A percentile compares a stretch with the other conserved stretches of the same genome.
phyloP scores from a whole-genome alignment of 441 rosid genomes.

The Theobroma grandiflorum region DNA sequence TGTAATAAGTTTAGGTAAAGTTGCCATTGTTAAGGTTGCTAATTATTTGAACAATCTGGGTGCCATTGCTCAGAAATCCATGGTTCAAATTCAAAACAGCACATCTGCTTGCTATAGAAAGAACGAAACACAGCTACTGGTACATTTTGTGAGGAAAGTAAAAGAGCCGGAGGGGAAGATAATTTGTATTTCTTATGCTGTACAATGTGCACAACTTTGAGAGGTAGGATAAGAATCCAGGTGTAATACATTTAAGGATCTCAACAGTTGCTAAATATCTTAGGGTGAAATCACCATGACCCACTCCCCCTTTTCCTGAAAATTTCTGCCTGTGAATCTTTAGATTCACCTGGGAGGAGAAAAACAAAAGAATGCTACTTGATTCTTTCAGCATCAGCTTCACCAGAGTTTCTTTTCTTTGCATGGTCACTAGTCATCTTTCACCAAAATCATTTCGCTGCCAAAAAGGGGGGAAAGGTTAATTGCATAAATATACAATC shows the following conservation, averaged over 20 bases:
- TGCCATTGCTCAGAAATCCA: background rate
- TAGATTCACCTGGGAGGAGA: background rate
- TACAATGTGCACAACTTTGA: background rate
- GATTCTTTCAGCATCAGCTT: constrained; percentile 26
- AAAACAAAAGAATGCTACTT: constrained; percentile 1
- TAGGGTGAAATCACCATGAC: constrained; percentile 14
- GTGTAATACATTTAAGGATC: background rate
- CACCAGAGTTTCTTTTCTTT: constrained; percentile 29
- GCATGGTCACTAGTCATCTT: constrained; percentile 45
- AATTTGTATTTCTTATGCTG: constrained; percentile 1
- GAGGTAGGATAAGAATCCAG: background rate
- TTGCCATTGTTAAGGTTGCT: constrained; percentile 8
- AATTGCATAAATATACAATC: constrained; percentile 27
- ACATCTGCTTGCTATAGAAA: background rate
- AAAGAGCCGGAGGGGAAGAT: background rate
- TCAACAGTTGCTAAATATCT: constrained; percentile 2
- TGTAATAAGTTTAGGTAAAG: background rate
- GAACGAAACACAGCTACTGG: background rate
- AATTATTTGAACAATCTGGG: constrained; percentile 7
- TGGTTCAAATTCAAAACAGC: background rate
- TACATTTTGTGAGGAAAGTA: constrained; percentile 9
- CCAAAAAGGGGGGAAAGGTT: constrained; percentile 33
- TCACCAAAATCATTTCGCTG: constrained; percentile 61
- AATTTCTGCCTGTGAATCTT: background rate
- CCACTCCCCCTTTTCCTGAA: background rate